Base-by-base conservation (phyloP, 768 basidiomycete genomes). In the Rhodotorula sphaerocarpa region DNA sequence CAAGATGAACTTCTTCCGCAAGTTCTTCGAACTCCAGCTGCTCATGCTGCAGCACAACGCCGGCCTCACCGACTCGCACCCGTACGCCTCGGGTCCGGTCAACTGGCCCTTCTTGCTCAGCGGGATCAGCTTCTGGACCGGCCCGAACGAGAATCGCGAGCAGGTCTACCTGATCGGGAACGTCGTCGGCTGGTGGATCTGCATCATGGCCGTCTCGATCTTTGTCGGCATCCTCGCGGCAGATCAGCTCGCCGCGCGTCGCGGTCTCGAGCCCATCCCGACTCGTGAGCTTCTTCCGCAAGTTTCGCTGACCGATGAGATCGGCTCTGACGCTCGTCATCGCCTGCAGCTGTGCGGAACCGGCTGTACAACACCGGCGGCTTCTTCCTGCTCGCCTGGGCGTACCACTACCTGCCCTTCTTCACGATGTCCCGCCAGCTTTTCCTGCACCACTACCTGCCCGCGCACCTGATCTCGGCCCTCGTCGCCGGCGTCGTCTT, bases 1-100 rank as follows among this genome's bases (percentile, higher is more conserved):
- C 25, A 91, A 88, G 55, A 81, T 90, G 79, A 87, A 84, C 75
- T 99, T 99, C 78, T 88, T 99, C 80, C 86, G 80, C 75, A 97
- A 99, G 77, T 97, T 92, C 71, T 82, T 79, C 33, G 93, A 99
- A 75, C 79, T 97, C 36, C 95, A 99, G 72, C 77, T 93, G 47
- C 78, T 93, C 59, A 97, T 97, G 93, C 77, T 97, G 68, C 90
- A 95, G 74, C 95, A 99, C 79, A 99, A 99, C 72, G 92, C 95
- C n/a, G 95, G 91, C 27, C 79, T 99, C 67, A 93, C 90, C 30
- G 88, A 90, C n/a, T 88, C 87, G 7, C 95, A 99, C 74, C 95
- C 95, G 45, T 99, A 99, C 74, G 91, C 95, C 6, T 88, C 87
- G 62, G 81, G 80, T n/a, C 91, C 95, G 9, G 85, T 96, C 76